Base-by-base conservation (phyloP, 2,329 filamentous ascomycete genomes). In the Monilinia laxa region DNA sequence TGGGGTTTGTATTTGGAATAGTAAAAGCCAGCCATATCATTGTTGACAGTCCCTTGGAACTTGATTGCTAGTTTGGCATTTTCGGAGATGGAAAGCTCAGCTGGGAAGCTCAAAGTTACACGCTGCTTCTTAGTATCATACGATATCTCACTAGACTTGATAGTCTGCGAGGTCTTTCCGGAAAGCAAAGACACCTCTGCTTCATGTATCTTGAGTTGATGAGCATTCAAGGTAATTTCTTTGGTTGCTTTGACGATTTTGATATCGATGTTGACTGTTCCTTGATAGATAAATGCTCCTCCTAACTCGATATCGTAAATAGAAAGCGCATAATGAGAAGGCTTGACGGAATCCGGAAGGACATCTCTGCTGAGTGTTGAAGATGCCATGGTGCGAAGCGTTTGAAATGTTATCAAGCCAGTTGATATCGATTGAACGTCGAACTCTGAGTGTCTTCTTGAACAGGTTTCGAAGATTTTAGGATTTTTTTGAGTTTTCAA, bases 21-120 rank as follows among this genome's bases (percentile, higher is more conserved):
- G 80, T 95, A 97, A 83, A 97, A 97, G 52, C 93, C 93, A 68
- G 91, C 90, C 92, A 97, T 96, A 71, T 90, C 86, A 76, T 92
- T 91, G 82, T 96, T 97, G 79, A 96, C 90, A 68, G 84, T 88
- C 68, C 92, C 93, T 73, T 90, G 84, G 75, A 95, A 97, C 25
- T 87, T 83, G 75, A 97, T 85, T 57, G 84, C 81, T 53, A 97
- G 79, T 6, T 82, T 77, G 31, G 89, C 88, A 76, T 90, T 87
- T 68, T 87, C 82, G 31, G 89, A 84, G 42, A 85, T 81, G 23
- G 88, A 84, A 45, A 97, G 81, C 74, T 90, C 88, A 71, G 90
- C 82, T 45, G 87, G 80, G 77, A 99, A 96, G 72, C 83, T 82
- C 72, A 99, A 83, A 66, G 89, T 93, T 52, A 88, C 91, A 68